Conservation (phyloP, 176 grass and related monocot species). For the Ampelocalamus luodianensis region DNA sequence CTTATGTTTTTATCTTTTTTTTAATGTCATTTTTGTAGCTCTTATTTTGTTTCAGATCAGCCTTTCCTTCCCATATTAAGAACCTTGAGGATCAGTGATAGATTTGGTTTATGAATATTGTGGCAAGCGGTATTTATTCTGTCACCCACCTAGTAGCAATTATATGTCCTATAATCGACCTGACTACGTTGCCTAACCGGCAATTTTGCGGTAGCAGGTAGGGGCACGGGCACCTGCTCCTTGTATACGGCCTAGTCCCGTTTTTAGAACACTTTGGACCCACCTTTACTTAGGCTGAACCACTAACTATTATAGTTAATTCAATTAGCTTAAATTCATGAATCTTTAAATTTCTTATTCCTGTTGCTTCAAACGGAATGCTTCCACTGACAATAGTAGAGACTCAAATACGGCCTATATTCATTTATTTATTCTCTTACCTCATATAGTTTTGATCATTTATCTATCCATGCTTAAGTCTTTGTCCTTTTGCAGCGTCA, state of each 20-base stretch:
- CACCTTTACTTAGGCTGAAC: constrained; percentile 12
- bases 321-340: constrained; percentile 16
- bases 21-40: neutral
- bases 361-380: neutral
- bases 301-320: constrained; percentile 14
- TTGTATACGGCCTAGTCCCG: neutral
- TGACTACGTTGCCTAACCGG: neutral
- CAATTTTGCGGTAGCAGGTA: neutral
- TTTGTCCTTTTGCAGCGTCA: constrained; percentile 59
- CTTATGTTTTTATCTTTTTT: constrained; percentile 27
- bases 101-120: constrained; percentile 15
- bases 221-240: neutral
- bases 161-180: neutral
- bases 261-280: neutral
- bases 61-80: constrained; percentile 13
- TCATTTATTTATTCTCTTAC: constrained; percentile 21
- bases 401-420: neutral
- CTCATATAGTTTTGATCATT: constrained; percentile 15
- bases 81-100: constrained; percentile 1
- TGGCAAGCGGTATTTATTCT: neutral
- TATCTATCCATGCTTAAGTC: constrained; percentile 35
- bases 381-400: constrained; percentile 7
- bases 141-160: neutral
- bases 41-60: constrained; percentile 8
- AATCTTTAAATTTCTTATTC: constrained; percentile 7